Percentiles rank a stretch among this genome's conserved stretches.
These are phyloP conservation scores for Aspergillus sp. DNA, from an alignment of 2,329 filamentous ascomycete genomes.

Conservation along the genomic window DNA sequence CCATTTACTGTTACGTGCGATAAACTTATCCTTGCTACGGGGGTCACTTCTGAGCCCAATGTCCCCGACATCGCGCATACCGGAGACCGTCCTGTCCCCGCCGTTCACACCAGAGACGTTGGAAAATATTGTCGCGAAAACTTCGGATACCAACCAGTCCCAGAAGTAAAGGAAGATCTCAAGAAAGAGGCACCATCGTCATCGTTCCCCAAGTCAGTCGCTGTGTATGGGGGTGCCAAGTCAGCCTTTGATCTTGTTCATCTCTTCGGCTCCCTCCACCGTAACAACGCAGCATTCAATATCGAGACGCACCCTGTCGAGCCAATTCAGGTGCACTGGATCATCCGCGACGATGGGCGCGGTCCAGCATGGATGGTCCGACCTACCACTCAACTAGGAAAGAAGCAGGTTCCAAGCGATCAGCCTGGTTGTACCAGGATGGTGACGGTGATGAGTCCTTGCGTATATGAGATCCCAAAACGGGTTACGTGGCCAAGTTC, in stretches of 20 bases:
- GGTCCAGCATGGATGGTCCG: constrained; percentile 27
- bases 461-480: constrained; percentile 21
- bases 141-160: constrained; percentile 23
- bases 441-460: constrained; percentile 19
- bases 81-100: not conserved
- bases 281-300: constrained; percentile 12
- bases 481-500: not conserved
- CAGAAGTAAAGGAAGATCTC: not conserved
- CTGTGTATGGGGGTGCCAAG: constrained; percentile 27
- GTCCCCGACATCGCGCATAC: constrained; percentile 11
- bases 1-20: constrained; percentile 22
- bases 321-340: constrained; percentile 25
- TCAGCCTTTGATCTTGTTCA: constrained; percentile 28
- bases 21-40: constrained; percentile 29
- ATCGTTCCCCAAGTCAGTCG: constrained; percentile 16
- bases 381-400: constrained; percentile 19
- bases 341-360: constrained; percentile 21
- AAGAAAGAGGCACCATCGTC: not conserved
- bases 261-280: constrained; percentile 26
- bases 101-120: constrained; percentile 25
- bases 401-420: constrained; percentile 21
- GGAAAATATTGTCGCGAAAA: constrained; percentile 22
- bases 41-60: constrained; percentile 27
- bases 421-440: constrained; percentile 24
- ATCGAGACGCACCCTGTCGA: constrained; percentile 5